Evolutionary conservation across 306 rosid species (phyloP), one percentile per base, ranked within the genome.

Genomic region (Erythrophleum fordii): DNA sequence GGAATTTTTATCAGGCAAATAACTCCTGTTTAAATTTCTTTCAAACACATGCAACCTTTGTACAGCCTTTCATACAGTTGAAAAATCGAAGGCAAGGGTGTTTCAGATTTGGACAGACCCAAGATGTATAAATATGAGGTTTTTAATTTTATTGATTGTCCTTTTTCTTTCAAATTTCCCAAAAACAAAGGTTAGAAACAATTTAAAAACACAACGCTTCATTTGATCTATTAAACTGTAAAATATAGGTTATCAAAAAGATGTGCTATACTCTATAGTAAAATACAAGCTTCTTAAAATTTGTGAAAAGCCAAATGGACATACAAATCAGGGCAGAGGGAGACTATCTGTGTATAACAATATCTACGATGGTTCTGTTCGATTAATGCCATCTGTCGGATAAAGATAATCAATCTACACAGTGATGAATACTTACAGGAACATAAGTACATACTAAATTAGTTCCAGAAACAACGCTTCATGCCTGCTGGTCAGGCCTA

Each of bases 401-500:
- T 8, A 35, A 16, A 46, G 17, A n/a, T 26, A 25, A 31, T 73
- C 61, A 64, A 52, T 22, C 65, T 12, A 77, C 20, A 77, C 67
- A 68, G 61, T 69, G 48, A 23, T 20, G 11, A 41, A 56, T 56
- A 64, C 84, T 66, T 17, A 45, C 71, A 31, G 37, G n/a, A 78
- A 76, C 65, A 52, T 25, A 34, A 44, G 73, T 18, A 56, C 25
- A 52, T 10, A 39, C 85, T 88, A 85, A 69, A 93, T 87, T 79
- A 87, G 34, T 88, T 95, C 99, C 77, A 95, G 87, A 83, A 93
- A 91, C 75, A 95, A 81, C 26, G 98, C 96, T 80, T 95, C 99
- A 46, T 90, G 92, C 77, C 89, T 90, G 85, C 87, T 92, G 60
- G 84, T 89, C 64, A 95, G 88, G 84, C 94, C 98, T 31, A 92